Evolutionary conservation across 1,284 basidiomycete species (phyloP).

Genomic region (Blastosporella zonata): DNA sequence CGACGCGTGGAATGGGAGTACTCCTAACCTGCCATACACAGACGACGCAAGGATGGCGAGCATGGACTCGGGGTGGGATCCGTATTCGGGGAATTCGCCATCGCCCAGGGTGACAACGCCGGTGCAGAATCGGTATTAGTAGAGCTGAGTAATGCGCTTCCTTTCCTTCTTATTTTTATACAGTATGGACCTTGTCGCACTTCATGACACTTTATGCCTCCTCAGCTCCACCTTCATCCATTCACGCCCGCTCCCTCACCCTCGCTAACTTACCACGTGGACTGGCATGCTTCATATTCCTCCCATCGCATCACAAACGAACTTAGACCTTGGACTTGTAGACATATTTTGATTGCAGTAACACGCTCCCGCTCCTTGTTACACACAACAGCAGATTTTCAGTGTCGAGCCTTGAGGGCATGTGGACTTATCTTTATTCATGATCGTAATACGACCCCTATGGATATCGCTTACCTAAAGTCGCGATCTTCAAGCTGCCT

Average conservation of each 20-base stretch:
- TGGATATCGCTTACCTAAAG: too few relatives aligned
- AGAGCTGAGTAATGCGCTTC: slow-evolving; percentile 1
- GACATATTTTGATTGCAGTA: neutral
- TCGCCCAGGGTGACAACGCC: slow-evolving; percentile 11
- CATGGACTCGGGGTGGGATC: slow-evolving; percentile 32
- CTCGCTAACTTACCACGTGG: neutral
- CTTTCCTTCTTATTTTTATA: neutral
- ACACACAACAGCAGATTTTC: too few relatives aligned
- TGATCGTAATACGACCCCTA: too few relatives aligned
- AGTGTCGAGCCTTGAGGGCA: too few relatives aligned
- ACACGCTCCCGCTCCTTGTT: neutral
- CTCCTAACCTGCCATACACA: slow-evolving; percentile 39
- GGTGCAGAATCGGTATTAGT: neutral
- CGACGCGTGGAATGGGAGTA: slow-evolving; percentile 50
- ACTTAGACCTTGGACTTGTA: slow-evolving; percentile 5
- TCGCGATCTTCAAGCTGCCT: too few relatives aligned
- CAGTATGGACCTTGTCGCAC: slow-evolving; percentile 1
- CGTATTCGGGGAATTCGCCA: slow-evolving; percentile 19
- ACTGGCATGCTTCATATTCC: slow-evolving; percentile 7
- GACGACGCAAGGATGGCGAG: slow-evolving; percentile 31
- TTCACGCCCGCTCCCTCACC: neutral
- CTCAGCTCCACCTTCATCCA: neutral
- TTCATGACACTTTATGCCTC: neutral
- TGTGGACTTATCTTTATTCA: too few relatives aligned
- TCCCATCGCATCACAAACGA: neutral